Evolutionary conservation across 768 basidiomycete genomes (phyloP).

Genomic region (Agrocybe pediades): DNA sequence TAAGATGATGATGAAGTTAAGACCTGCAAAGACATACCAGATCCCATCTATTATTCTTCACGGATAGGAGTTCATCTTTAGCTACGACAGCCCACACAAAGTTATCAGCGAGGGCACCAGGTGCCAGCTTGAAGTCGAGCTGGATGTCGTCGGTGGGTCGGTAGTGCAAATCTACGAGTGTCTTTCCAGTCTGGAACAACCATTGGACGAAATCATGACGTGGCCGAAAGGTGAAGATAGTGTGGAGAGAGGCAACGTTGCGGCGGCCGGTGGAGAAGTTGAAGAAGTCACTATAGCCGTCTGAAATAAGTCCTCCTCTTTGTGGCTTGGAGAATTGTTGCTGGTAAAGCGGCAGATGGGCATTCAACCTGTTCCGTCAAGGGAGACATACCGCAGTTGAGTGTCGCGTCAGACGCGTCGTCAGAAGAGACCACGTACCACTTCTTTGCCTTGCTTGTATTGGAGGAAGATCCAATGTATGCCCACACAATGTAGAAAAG

Average conservation of each 20-base stretch:
- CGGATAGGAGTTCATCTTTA: conserved; percentile 73
- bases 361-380: conserved; percentile 52
- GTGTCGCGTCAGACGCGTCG: conserved; percentile 9
- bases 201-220: conserved; percentile 81
- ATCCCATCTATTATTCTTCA: conserved; percentile 83
- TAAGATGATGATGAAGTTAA: not conserved
- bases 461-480: conserved; percentile 61
- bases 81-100: conserved; percentile 85
- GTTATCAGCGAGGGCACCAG: conserved; percentile 50
- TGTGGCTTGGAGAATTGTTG: conserved; percentile 76
- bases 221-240: conserved; percentile 74
- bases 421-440: conserved; percentile 50
- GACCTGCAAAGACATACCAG: conserved; percentile 52
- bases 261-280: conserved; percentile 87
- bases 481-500: conserved; percentile 58
- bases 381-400: conserved; percentile 1
- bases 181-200: conserved; percentile 58
- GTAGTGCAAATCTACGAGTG: conserved; percentile 78
- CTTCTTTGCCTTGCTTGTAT: conserved; percentile 58
- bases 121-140: conserved; percentile 76
- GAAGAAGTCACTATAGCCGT: conserved; percentile 82
- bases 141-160: conserved; percentile 67
- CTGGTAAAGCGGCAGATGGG: conserved; percentile 58
- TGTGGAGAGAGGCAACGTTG: conserved; percentile 75
- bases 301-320: conserved; percentile 53